Evolutionary conservation across 257 asterid genomes (phyloP).

Genomic region (Capsicum baccatum): DNA sequence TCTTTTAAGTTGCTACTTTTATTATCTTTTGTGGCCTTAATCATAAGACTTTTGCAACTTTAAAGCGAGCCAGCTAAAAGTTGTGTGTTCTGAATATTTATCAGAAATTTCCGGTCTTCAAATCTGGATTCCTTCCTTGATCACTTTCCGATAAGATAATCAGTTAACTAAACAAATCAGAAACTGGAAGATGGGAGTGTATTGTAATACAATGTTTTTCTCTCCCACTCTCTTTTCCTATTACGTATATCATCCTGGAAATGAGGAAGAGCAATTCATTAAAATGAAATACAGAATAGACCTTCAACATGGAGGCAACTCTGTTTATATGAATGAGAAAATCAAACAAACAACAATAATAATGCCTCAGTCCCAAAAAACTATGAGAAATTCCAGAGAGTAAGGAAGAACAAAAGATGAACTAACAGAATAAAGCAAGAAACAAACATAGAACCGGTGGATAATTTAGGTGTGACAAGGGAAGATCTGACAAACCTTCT

Average conservation of each 20-base stretch:
- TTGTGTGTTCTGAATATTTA: background rate
- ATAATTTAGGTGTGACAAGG: constrained; percentile 11
- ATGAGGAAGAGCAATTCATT: background rate
- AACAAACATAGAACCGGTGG: background rate
- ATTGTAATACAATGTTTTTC: background rate
- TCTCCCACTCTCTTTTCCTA: background rate
- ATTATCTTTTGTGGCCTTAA: background rate
- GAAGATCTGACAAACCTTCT: constrained; percentile 60
- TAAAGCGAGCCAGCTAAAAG: constrained; percentile 2
- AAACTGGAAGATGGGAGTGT: constrained; percentile 6
- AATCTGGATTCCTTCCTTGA: constrained; percentile 1
- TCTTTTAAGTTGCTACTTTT: background rate
- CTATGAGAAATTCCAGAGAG: constrained; percentile 2
- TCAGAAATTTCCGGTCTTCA: background rate
- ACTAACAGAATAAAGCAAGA: constrained; percentile 14
- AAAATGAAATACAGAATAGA: background rate
- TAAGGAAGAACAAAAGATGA: background rate
- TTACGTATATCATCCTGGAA: background rate
- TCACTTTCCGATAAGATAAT: background rate
- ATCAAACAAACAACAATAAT: background rate
- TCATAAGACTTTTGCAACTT: constrained; percentile 13
- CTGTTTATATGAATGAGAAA: constrained; percentile 16
- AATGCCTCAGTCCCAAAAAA: background rate
- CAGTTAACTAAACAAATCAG: background rate
- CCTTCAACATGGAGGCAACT: background rate